Evolutionary conservation across 163 green algal species (phyloP), one percentile per base, ranked within the genome.

Genomic region (Prototheca wickerhamii): DNA sequence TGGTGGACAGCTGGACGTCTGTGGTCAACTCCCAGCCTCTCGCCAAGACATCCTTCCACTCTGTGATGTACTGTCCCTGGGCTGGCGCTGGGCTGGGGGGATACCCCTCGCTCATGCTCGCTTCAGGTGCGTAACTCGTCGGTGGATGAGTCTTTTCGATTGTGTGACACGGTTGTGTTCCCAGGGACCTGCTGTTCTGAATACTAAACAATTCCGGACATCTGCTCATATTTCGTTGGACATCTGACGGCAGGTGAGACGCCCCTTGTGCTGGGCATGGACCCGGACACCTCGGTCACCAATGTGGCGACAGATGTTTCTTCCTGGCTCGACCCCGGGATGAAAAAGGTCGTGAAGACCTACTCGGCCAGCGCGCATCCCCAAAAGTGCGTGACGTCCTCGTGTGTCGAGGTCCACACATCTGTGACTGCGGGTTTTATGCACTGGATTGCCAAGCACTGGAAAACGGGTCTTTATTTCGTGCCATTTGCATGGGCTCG

Each of bases 331-430:
- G 72, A 79, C 25, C 25, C 70, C 63, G 82, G 82, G 37, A 32
- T 42, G 25, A 89, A 89, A 58, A 83, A 82, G 33, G 32, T 67
- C 6, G 81, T 81, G 56, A 89, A 89, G 71, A 53, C 85, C 7
- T 89, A 89, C 67, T 28, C 42, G n/a, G 60, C 85, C 12, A 60
- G 66, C 10, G 69, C 78, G 5, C 79, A 84, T 72, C 81, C 78
- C 20, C 67, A 51, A 7, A 50, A 57, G 68, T 74, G 46, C 20
- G 65, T 21, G 4, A 10, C 35, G 26, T 2, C 3, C 33, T 29
- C 25, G 40, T 64, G 7, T 25, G 21, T 8, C n/a, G n/a, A n/a
- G n/a, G n/a, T n/a, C n/a, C n/a, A n/a, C n/a, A n/a, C n/a, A n/a
- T n/a, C n/a, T n/a, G n/a, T n/a, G n/a, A n/a, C n/a, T n/a, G n/a